These are phyloP conservation scores for Cyberlindnera bimundalis DNA, from an alignment of 805 yeast species.

Conservation along the genomic window DNA sequence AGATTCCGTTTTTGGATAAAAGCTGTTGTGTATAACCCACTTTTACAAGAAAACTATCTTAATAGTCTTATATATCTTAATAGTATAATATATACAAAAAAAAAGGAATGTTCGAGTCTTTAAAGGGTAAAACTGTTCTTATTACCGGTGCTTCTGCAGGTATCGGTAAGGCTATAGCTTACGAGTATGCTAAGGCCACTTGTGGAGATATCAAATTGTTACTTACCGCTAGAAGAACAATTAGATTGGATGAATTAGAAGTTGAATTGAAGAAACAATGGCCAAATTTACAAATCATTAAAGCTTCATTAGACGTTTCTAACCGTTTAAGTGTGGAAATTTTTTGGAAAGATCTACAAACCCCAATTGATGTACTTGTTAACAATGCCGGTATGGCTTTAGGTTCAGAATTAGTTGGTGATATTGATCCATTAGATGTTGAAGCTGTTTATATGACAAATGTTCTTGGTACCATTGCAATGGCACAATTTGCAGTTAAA, in stretches of 20 bases:
- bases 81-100: too few species aligned
- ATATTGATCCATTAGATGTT: constrained; percentile 57
- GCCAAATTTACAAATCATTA: constrained; percentile 42
- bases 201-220: constrained; percentile 68
- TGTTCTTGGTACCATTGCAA: constrained; percentile 75
- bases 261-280: constrained; percentile 42
- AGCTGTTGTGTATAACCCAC: too few species aligned
- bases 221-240: constrained; percentile 72
- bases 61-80: too few species aligned
- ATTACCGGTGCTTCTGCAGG: constrained; percentile 96
- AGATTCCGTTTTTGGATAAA: too few species aligned
- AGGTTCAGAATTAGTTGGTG: constrained; percentile 76
- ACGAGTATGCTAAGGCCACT: constrained; percentile 73
- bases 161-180: constrained; percentile 90
- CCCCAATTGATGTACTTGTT: constrained; percentile 42
- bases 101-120: constrained; percentile 10
- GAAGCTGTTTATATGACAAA: constrained; percentile 79
- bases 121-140: constrained; percentile 71
- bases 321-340: constrained; percentile 45
- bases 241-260: constrained; percentile 49
- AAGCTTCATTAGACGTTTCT: constrained; percentile 53
- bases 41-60: too few species aligned
- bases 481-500: constrained; percentile 74
- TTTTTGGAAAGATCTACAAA: constrained; percentile 50
- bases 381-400: constrained; percentile 32